phyloP scores from a whole-genome alignment of 805 yeast species.

The Ogataea corticis region DNA sequence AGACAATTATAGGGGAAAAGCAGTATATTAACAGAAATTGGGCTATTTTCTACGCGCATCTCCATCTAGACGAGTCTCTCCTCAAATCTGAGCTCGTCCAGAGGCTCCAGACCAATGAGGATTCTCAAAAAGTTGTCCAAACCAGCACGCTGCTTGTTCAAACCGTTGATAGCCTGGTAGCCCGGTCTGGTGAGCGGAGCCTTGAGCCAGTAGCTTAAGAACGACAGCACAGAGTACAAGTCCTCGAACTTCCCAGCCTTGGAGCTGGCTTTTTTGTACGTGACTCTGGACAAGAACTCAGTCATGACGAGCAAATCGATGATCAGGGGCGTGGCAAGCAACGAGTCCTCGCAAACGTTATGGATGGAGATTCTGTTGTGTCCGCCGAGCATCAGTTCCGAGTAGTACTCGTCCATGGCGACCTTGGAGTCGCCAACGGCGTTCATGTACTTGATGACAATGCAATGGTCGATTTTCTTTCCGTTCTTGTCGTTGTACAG shows the following conservation, averaged over 20 bases:
- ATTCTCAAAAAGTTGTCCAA: conserved; percentile 88
- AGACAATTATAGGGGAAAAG: neutral
- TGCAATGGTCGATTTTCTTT: conserved; percentile 83
- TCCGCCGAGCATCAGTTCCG: conserved; percentile 96
- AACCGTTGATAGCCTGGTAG: conserved; percentile 84
- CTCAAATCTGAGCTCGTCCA: conserved; percentile 91
- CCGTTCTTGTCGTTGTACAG: conserved; percentile 81
- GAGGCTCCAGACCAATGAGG: conserved; percentile 85
- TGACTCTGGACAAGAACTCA: conserved; percentile 85
- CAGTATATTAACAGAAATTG: neutral
- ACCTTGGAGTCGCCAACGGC: conserved; percentile 97
- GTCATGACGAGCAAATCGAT: conserved; percentile 88
- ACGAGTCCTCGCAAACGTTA: conserved; percentile 94
- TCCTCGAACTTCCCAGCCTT: conserved; percentile 48
- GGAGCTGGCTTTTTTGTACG: conserved; percentile 59
- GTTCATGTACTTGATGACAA: conserved; percentile 89
- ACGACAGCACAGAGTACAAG: conserved; percentile 82
- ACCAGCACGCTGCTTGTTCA: conserved; percentile 92
- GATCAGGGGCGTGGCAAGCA: conserved; percentile 91
- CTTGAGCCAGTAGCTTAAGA: conserved; percentile 92
- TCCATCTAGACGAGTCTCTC: conserved; percentile 71
- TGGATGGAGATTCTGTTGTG: conserved; percentile 93
- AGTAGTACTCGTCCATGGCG: conserved; percentile 98
- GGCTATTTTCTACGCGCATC: no score
- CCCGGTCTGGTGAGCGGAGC: conserved; percentile 95